Percentiles rank a stretch among this genome's conserved stretches.
These are phyloP conservation scores for Entrophospora sp. DNA, from an alignment of 192 early-diverging fungal species.

Conservation along the genomic window DNA sequence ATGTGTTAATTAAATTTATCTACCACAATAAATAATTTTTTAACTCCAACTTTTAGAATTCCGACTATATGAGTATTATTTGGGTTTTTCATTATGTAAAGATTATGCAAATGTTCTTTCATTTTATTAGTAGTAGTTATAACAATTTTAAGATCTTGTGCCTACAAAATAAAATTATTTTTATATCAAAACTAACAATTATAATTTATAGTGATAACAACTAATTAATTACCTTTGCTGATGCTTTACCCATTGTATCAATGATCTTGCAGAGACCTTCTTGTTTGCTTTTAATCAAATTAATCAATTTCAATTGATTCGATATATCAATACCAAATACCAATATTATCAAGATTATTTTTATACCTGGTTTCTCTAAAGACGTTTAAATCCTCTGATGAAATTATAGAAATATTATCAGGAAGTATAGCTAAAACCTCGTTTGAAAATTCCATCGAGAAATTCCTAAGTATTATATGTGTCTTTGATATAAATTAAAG, in stretches of 20 bases:
- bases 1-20: no score
- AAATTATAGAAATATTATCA: not conserved
- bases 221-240: constrained; percentile 25
- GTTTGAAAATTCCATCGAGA: not conserved
- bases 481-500: no score
- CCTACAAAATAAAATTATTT: constrained; percentile 7
- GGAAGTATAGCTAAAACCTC: not conserved
- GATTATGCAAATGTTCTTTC: constrained; percentile 29
- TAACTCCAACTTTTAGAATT: constrained; percentile 35
- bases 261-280: constrained; percentile 27
- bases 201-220: not conserved
- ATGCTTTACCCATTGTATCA: constrained; percentile 31
- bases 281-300: constrained; percentile 16
- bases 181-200: not conserved
- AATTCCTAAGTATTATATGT: no score
- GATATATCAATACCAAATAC: not conserved
- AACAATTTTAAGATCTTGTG: constrained; percentile 27
- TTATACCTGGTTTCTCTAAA: not conserved
- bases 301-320: not conserved
- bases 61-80: constrained; percentile 28
- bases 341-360: no score
- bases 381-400: not conserved
- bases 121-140: constrained; percentile 25
- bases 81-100: constrained; percentile 30
- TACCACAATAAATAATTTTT: constrained; percentile 35